Conservation (phyloP, 2,329 filamentous ascomycete genomes). For the Pochonia chlamydosporia region DNA sequence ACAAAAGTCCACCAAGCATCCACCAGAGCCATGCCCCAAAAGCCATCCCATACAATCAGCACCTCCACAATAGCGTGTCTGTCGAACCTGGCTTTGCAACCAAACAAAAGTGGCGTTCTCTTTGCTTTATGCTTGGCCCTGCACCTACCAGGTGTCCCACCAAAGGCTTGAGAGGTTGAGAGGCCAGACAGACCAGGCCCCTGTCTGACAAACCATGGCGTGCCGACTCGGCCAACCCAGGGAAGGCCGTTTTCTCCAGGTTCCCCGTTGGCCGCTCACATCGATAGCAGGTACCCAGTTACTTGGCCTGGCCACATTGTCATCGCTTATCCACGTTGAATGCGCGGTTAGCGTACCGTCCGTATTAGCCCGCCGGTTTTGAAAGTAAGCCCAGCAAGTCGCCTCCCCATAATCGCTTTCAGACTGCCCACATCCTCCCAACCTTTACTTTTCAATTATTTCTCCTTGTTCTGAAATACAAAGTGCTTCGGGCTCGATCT, state of each 20-base stretch:
- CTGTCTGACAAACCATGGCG: not conserved
- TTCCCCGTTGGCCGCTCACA: no score
- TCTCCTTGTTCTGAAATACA: not conserved
- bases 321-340: no score
- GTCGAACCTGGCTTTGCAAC: not conserved
- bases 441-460: not conserved
- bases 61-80: conserved; percentile 1
- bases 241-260: not conserved
- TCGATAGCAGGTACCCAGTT: no score
- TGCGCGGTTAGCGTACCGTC: no score
- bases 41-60: not conserved
- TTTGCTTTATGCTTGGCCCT: not conserved
- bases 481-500: no score
- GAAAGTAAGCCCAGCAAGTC: not conserved
- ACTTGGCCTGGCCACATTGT: no score
- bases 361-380: no score
- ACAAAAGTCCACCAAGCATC: not conserved
- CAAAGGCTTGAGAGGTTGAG: not conserved
- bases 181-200: not conserved
- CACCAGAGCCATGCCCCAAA: not conserved
- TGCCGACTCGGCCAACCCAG: not conserved
- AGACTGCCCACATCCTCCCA: not conserved
- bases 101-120: not conserved
- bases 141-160: not conserved
- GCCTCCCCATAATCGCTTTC: conserved; percentile 1